Base-by-base conservation (phyloP, 345 rosid species). In the Salix arbutifolia region DNA sequence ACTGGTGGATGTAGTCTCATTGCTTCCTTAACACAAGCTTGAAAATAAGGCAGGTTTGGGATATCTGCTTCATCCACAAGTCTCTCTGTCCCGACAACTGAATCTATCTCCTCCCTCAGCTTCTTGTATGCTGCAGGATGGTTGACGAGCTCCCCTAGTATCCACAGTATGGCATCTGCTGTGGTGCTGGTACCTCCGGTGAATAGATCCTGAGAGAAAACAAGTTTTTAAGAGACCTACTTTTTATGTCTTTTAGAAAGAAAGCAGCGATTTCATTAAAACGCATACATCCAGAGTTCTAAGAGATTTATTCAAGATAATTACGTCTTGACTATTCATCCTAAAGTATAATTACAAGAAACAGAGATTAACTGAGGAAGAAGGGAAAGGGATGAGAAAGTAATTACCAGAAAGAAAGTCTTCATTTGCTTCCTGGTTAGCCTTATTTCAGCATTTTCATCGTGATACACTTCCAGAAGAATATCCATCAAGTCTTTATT, bases 401-500 rank as follows among this genome's bases (percentile, higher is more conserved):
- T 8, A 4, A 68, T 53, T 84, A 88, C 85, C 87, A 73, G 72
- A 65, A 85, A 62, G 73, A 84, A 87, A 35, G 79, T 75, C 80
- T 86, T 86, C 75, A 88, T 79, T 6, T 76, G 71, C 9, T 76
- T 82, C 78, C 80, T 81, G 35, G 79, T 68, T 52, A 88, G 81
- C 81, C 72, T 83, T 12, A 83, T 76, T 38, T 86, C 85, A 1
- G 86, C 84, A 1, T 81, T 76, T 19, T 84, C 68, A 70, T 86
- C 85, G 19, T 79, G 71, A 81, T 48, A 76, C 52, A 80, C 86
- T 60, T 77, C 73, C 81, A 86, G 69, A 19, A 88, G 82, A 77
- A 79, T 58, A 86, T 88, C 89, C 84, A 88, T 76, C 80, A 86
- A 76, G 80, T 88, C 89, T 56, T 65, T 81, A 13, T 83, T 74